Base-by-base conservation (phyloP, 495 filamentous ascomycete genomes). In the Tuber melanosporum region DNA sequence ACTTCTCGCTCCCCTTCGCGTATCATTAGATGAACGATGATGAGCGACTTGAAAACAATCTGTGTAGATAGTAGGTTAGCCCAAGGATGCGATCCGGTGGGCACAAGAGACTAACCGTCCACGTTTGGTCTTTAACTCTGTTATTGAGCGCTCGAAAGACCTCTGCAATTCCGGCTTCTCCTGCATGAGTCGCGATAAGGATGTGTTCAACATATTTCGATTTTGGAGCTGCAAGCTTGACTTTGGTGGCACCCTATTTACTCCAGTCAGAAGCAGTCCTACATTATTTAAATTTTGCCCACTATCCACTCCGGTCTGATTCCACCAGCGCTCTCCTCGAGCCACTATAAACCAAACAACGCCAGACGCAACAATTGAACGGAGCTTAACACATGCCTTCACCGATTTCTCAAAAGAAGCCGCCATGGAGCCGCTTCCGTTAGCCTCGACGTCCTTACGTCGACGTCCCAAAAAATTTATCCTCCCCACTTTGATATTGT, bases 201-300 rank as follows among this genome's bases (percentile, higher is more conserved):
- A 99, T 97, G 83, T 97, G 93, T 84, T 99, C 96, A 86, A 99
- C 94, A 87, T 99, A 99, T 87, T 99, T 99, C 71, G 96, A 95
- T 87, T 99, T 99, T 39, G 95, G 95, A 76, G 95, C 92, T 73
- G 96, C 95, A 85, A 94, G 92, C 92, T 98, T 98, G 83, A 97
- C 91, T 87, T 96, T 96, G 52, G 93, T 96, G 81, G 92, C 93
- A 85, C 93, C 93, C 82, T 83, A 72, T 83, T 72, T 22, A 73
- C 19, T 69, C 46, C 46, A 39, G 74, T 80, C 73, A 80, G 78
- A 49, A 74, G 62, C 62, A 46, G 73, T 32, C 39, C 42, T 45
- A 45, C 49, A 47, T 47, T 49, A 41, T 36, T 43, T 32, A 52
- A 74, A 42, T 71, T 44, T 42, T 57, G 19, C 73, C 15, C 44